Evolutionary conservation across 139 green algal genomes (phyloP), one percentile per base, ranked within the genome.

Genomic region (Ettlia oleoabundans): DNA sequence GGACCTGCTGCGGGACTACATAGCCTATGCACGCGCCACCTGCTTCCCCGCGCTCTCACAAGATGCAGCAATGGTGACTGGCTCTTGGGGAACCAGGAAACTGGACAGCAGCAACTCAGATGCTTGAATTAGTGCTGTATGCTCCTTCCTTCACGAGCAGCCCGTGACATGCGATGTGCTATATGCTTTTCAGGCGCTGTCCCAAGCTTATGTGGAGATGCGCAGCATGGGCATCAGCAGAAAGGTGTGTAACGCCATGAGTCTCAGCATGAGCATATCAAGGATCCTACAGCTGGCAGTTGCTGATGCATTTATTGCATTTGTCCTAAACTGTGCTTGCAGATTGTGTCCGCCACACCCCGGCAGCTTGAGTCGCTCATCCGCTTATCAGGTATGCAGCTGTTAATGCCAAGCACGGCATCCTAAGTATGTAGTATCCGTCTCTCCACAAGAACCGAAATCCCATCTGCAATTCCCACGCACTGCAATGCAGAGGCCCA

Each of bases 311-410:
- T n/a, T n/a, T n/a, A n/a, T n/a, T n/a, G n/a, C n/a, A n/a, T n/a
- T n/a, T n/a, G n/a, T n/a, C 26, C 19, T 63, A 28, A 28, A 40
- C 28, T 26, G 18, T 43, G 33, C 68, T 30, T 42, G 76, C 83
- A 95, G 86, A 86, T 89, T 40, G 94, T 97, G 78, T 93, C 92
- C 22, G 96, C 97, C 47, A 99, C 97, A 1, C 95, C 97, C 0
- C 91, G 97, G 4, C 97, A 99, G 93, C 93, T 99, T 80, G 97
- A 99, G 91, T 96, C 95, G 30, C 86, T 99, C 30, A 89, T 99
- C 70, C 91, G 96, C 28, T 83, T 98, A 76, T 95, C 90, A 55
- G 74, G 74, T 53, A 73, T 33, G 32, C 10, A 10, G 47, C 47
- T 58, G 47, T 10, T n/a, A n/a, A n/a, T n/a, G n/a, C n/a, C n/a